Conservation (phyloP, 176 grass and related monocot genomes). For the Panicum miliaceum region DNA sequence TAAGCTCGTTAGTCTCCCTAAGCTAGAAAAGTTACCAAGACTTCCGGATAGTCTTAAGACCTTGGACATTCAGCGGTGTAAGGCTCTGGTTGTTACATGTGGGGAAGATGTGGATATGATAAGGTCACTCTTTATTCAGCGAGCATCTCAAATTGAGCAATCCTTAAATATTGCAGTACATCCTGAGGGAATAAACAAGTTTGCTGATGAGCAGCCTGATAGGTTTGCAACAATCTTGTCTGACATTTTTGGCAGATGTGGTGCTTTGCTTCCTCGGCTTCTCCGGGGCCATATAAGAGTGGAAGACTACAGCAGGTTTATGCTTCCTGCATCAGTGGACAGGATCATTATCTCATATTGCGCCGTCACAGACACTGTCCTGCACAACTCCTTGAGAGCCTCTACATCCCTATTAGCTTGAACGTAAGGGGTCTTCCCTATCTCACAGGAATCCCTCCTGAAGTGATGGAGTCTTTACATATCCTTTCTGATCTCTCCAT, state of each 20-base stretch:
- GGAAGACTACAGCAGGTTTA: neutral
- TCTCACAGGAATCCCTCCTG: neutral
- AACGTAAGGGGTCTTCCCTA: constrained; percentile 27
- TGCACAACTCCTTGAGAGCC: neutral
- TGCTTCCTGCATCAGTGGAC: constrained; percentile 1
- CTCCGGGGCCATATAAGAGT: neutral
- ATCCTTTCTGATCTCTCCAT: constrained; percentile 13
- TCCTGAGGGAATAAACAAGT: neutral
- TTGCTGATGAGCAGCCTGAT: constrained; percentile 5
- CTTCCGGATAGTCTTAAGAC: neutral
- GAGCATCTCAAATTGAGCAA: neutral
- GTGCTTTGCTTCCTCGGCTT: neutral
- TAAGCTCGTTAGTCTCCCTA: no score
- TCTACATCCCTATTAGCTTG: constrained; percentile 25
- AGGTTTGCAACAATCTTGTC: neutral
- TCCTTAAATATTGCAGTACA: neutral
- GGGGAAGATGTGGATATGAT: neutral
- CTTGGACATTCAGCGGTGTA: neutral
- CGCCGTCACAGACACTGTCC: constrained; percentile 5
- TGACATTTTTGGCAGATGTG: neutral
- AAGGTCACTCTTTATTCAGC: neutral
- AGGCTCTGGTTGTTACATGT: constrained; percentile 2
- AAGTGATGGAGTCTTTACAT: neutral
- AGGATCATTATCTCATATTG: constrained; percentile 24
- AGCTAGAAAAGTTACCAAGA: constrained; percentile 11